Evolutionary conservation across 768 basidiomycete genomes (phyloP).

Genomic region (Aureoboletus auriporus): DNA sequence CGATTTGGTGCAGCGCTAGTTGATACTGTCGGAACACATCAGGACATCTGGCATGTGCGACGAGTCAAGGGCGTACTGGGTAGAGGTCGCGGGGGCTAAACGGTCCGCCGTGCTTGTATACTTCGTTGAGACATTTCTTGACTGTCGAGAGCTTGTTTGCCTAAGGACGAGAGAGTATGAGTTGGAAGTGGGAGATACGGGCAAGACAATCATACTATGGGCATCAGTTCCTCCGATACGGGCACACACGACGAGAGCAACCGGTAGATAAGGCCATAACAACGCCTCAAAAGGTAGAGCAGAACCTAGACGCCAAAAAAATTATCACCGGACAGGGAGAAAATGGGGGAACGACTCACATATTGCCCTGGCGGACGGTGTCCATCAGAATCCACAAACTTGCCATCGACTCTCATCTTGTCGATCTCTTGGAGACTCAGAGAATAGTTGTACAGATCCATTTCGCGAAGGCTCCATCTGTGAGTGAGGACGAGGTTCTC

Average conservation of each 20-base stretch:
- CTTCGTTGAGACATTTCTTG: constrained; percentile 95
- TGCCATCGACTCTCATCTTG: constrained; percentile 94
- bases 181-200: neutral
- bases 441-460: constrained; percentile 91
- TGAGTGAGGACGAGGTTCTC: constrained; percentile 93
- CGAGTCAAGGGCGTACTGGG: constrained; percentile 55
- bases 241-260: constrained; percentile 94
- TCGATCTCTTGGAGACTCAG: constrained; percentile 94
- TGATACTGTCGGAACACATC: constrained; percentile 61
- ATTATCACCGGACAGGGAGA: neutral
- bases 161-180: constrained; percentile 36
- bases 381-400: constrained; percentile 93
- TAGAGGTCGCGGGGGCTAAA: constrained; percentile 91
- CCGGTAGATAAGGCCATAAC: constrained; percentile 94
- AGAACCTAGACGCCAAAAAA: constrained; percentile 56
- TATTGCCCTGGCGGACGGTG: constrained; percentile 93
- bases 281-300: constrained; percentile 87
- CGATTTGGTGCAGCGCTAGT: constrained; percentile 92
- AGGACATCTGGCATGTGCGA: constrained; percentile 1
- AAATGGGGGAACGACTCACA: constrained; percentile 42
- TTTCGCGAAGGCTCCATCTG: constrained; percentile 95
- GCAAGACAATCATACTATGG: constrained; percentile 56
- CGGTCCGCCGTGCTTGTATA: constrained; percentile 90
- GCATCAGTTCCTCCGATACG: constrained; percentile 97
- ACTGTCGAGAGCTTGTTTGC: constrained; percentile 96